A percentile compares a stretch with the other conserved stretches of the same genome.
Conservation (phyloP, 2,329 filamentous ascomycete genomes). For the Cadophora luteo-olivacea region DNA sequence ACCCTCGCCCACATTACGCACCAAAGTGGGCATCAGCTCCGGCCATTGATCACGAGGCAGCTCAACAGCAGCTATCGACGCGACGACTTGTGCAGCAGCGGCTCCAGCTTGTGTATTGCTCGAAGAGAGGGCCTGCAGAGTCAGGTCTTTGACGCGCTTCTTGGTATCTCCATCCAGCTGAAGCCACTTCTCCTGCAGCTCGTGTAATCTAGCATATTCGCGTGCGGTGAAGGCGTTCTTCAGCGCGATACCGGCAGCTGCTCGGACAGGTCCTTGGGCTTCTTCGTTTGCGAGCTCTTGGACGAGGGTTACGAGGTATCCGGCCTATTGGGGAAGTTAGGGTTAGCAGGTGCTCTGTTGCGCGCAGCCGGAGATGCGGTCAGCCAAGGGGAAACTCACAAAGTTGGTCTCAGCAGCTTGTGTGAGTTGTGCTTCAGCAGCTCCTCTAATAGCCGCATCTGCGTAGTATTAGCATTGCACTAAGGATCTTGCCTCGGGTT, state of each 20-base stretch:
- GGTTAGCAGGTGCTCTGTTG: slow-evolving; percentile 34
- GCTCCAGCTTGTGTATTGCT: slow-evolving; percentile 82
- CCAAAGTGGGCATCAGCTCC: slow-evolving; percentile 86
- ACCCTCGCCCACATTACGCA: slow-evolving; percentile 91
- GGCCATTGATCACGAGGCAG: slow-evolving; percentile 92
- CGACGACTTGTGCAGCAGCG: slow-evolving; percentile 92
- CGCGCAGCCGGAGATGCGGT: slow-evolving; percentile 40
- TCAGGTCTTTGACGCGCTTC: slow-evolving; percentile 84
- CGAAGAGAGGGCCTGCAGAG: slow-evolving; percentile 86
- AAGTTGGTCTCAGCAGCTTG: slow-evolving; percentile 96
- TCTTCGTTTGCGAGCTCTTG: slow-evolving; percentile 93
- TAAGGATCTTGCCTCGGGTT: neutral
- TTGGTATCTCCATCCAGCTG: slow-evolving; percentile 84
- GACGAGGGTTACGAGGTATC: slow-evolving; percentile 91
- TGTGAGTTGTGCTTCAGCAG: slow-evolving; percentile 91
- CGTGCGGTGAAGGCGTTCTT: slow-evolving; percentile 98
- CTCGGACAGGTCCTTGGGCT: slow-evolving; percentile 82
- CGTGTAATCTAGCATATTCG: slow-evolving; percentile 84
- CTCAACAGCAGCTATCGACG: slow-evolving; percentile 93
- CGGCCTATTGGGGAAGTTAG: slow-evolving; percentile 64
- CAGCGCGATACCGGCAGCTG: slow-evolving; percentile 92
- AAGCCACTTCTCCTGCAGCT: slow-evolving; percentile 94
- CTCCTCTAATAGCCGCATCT: slow-evolving; percentile 91
- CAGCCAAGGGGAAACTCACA: slow-evolving; percentile 62
- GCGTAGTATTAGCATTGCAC: slow-evolving; percentile 46